Evolutionary conservation across 2,329 filamentous ascomycete species (phyloP), one percentile per base, ranked within the genome.

Genomic region (Phialocephala sp.): DNA sequence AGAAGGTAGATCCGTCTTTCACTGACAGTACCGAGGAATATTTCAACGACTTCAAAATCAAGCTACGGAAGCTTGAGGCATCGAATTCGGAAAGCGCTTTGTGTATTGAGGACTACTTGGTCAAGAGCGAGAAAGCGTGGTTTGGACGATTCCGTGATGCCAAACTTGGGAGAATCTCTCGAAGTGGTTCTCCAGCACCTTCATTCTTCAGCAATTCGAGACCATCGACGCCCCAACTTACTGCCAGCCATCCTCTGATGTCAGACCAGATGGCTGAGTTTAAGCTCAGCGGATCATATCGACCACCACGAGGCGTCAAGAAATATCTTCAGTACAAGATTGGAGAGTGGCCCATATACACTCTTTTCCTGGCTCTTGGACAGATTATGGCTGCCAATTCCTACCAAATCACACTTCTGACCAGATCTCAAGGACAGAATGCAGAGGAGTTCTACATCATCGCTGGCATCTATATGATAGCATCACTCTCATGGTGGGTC

Each of bases 401-500:
- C 6, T 54, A 54, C 24, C 50, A 54, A 35, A 54, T 54, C 24
- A 54, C 50, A 32, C 50, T 54, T 54, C 50, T 54, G 4, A 54
- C 50, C 12, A 54, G 50, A 54, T 54, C 50, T 18, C 50, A 54
- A 54, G 50, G 50, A 14, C 50, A 54, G 18, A 54, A 54, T 32
- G 50, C 22, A 14, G 24, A 54, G 15, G 50, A 54, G 11, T 54
- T 54, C 50, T 54, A 54, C 50, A 54, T 35, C 50, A 54, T 54
- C 24, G 50, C 50, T 1, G 50, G 50, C 8, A 54, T 54, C 27
- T 54, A 54, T 11, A 2, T 54, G 12, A 54, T 54, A 27, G 50
- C 50, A 14, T 54, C 50, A 14, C 24, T 54, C 24, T 27, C 50
- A 2, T 91, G 88, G 88, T 90, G 87, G 87, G 74, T 83, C 62